Conservation (phyloP, 2,329 filamentous ascomycete species). For the Harringtonia aguacate region DNA sequence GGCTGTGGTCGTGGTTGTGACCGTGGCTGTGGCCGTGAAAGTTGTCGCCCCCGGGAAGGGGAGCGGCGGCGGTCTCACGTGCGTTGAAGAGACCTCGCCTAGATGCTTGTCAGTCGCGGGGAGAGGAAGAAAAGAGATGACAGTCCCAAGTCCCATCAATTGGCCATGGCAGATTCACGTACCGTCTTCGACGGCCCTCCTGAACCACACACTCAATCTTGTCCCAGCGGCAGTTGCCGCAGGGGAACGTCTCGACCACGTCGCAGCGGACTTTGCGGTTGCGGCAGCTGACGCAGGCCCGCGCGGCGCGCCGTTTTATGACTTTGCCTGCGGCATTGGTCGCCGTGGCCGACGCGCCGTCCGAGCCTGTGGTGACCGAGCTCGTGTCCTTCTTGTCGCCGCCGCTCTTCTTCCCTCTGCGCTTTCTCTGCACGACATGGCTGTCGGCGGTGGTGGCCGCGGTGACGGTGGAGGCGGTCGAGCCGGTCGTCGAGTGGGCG, state of each 20-base stretch:
- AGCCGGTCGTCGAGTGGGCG: not conserved
- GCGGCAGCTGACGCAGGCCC: conserved; percentile 81
- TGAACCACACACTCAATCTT: conserved; percentile 68
- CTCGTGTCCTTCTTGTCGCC: conserved; percentile 9
- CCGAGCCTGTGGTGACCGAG: conserved; percentile 6
- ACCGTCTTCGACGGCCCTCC: conserved; percentile 80
- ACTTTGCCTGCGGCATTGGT: conserved; percentile 32
- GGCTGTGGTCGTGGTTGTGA: conserved; percentile 1
- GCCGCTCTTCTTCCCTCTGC: conserved; percentile 9
- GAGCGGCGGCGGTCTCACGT: conserved; percentile 7
- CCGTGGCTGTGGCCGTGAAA: conserved; percentile 5
- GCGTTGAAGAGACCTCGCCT: conserved; percentile 12
- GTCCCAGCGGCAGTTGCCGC: conserved; percentile 77
- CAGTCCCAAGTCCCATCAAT: too few species aligned
- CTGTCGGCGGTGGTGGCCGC: not conserved
- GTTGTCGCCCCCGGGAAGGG: conserved; percentile 2
- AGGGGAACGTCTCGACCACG: conserved; percentile 79
- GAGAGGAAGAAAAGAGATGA: too few species aligned
- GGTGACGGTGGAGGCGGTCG: not conserved
- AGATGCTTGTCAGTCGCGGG: not conserved
- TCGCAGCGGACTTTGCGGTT: conserved; percentile 89
- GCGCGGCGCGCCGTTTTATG: conserved; percentile 75
- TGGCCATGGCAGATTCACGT: too few species aligned
- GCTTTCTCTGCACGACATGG: conserved; percentile 6
- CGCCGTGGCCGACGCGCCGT: conserved; percentile 14